Evolutionary conservation across 768 basidiomycete species (phyloP).

Genomic region (Tulasnella sp.): DNA sequence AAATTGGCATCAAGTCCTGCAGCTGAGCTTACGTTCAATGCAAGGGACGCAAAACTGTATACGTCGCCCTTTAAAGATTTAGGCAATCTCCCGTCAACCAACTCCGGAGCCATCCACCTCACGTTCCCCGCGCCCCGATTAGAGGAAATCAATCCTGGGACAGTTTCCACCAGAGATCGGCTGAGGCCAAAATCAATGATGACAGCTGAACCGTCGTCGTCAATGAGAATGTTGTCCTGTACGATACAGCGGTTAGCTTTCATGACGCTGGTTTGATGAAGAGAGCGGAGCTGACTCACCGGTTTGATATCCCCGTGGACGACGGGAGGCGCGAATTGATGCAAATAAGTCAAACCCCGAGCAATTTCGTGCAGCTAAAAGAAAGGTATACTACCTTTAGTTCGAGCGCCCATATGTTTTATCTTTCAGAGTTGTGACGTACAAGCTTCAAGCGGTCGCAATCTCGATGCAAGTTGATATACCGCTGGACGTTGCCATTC

Average conservation of each 20-base stretch:
- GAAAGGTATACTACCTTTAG: background rate
- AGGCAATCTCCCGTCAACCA: background rate
- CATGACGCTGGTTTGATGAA: background rate
- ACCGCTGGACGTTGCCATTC: background rate
- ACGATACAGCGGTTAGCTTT: background rate
- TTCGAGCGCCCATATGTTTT: too few species aligned
- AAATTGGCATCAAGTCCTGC: too few species aligned
- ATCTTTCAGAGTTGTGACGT: background rate
- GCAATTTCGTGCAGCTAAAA: constrained; percentile 23
- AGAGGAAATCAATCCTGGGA: background rate
- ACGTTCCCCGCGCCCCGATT: constrained; percentile 1
- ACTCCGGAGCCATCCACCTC: constrained; percentile 21
- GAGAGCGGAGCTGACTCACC: background rate
- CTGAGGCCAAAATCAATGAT: constrained; percentile 34
- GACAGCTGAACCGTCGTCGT: constrained; percentile 13
- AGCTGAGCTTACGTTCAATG: constrained; percentile 2
- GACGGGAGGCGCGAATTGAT: constrained; percentile 10
- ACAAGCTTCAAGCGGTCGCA: constrained; percentile 21
- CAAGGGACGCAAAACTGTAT: constrained; percentile 16
- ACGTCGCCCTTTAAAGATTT: background rate
- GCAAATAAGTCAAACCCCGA: constrained; percentile 19
- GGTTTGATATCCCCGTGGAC: constrained; percentile 26
- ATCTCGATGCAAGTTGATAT: constrained; percentile 2
- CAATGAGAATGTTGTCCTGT: constrained; percentile 29
- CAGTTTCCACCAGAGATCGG: background rate